Evolutionary conservation across 1,284 basidiomycete genomes (phyloP).

Genomic region (Cystobasidium pallidum): DNA sequence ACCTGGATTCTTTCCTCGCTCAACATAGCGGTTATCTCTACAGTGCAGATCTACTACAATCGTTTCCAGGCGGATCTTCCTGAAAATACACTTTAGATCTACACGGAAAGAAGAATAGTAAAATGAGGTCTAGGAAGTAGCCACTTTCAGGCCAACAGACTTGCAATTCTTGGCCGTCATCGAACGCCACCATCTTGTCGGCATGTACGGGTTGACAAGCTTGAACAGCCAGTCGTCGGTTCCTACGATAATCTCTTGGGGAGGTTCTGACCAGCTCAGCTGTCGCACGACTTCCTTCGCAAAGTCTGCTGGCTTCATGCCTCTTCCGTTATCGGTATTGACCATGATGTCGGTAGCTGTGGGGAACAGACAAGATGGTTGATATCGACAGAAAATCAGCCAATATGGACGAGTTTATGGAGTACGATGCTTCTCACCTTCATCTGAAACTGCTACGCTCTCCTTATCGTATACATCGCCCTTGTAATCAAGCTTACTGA

Average conservation of each 20-base stretch:
- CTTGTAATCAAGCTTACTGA: conserved; percentile 24
- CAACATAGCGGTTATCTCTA: conserved; percentile 35
- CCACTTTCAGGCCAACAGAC: conserved; percentile 10
- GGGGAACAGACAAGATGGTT: neutral
- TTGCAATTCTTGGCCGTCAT: conserved; percentile 30
- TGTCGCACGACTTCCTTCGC: conserved; percentile 27
- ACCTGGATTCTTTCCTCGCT: conserved; percentile 33
- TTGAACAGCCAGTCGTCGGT: conserved; percentile 39
- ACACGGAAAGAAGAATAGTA: neutral
- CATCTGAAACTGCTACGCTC: conserved; percentile 22
- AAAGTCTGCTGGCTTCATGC: conserved; percentile 36
- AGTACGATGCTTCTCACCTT: conserved; percentile 3
- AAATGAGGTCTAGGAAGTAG: neutral
- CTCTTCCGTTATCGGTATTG: conserved; percentile 37
- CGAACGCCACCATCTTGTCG: conserved; percentile 24
- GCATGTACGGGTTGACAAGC: conserved; percentile 35
- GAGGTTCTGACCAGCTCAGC: conserved; percentile 16
- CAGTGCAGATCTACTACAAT: conserved; percentile 26
- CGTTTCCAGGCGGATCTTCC: conserved; percentile 12
- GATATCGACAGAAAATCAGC: too few relatives aligned
- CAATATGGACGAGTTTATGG: too few relatives aligned
- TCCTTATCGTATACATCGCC: conserved; percentile 34
- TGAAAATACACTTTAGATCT: neutral
- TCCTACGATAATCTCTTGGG: conserved; percentile 33
- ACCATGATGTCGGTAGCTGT: conserved; percentile 36